Percentiles rank a stretch among this genome's conserved stretches.
phyloP scores from a whole-genome alignment of 1,284 basidiomycete species.

The Pseudozyma pruni region DNA sequence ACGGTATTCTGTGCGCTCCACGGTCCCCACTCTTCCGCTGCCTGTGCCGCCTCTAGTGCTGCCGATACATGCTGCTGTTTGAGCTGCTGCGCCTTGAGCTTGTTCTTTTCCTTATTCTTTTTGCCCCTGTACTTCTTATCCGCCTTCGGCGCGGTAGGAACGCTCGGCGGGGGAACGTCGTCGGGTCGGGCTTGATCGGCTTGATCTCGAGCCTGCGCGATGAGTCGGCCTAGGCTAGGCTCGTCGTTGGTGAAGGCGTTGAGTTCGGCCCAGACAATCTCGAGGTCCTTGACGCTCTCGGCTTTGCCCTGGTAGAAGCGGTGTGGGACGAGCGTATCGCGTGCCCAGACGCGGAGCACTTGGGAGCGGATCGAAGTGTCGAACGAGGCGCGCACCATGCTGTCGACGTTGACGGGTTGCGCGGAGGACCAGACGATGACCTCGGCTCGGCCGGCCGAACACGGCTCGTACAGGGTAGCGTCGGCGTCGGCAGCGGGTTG shows the following conservation, averaged over 20 bases:
- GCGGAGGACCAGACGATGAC: constrained; percentile 89
- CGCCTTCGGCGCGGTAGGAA: constrained; percentile 6
- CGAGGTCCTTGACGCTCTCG: constrained; percentile 76
- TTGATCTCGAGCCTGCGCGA: constrained; percentile 40
- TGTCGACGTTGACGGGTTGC: constrained; percentile 79
- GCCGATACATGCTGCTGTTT: constrained; percentile 7
- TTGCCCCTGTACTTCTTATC: constrained; percentile 10
- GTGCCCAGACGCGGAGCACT: constrained; percentile 78
- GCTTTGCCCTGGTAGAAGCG: constrained; percentile 29
- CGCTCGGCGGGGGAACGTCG: constrained; percentile 5
- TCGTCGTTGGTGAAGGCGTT: constrained; percentile 29
- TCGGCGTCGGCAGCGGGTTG: background rate
- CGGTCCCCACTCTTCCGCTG: constrained; percentile 22
- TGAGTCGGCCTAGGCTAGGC: constrained; percentile 5
- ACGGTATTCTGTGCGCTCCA: constrained; percentile 79
- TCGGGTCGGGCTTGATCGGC: constrained; percentile 26
- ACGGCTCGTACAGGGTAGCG: constrained; percentile 2
- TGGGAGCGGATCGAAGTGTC: constrained; percentile 66
- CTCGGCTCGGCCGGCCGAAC: constrained; percentile 74
- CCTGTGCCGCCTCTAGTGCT: constrained; percentile 8
- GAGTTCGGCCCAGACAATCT: constrained; percentile 77
- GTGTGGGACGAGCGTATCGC: constrained; percentile 75
- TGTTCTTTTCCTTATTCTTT: constrained; percentile 4
- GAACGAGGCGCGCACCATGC: constrained; percentile 68
- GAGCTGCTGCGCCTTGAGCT: background rate